Evolutionary conservation across 768 basidiomycete genomes (phyloP).

Genomic region (Russula virescens): DNA sequence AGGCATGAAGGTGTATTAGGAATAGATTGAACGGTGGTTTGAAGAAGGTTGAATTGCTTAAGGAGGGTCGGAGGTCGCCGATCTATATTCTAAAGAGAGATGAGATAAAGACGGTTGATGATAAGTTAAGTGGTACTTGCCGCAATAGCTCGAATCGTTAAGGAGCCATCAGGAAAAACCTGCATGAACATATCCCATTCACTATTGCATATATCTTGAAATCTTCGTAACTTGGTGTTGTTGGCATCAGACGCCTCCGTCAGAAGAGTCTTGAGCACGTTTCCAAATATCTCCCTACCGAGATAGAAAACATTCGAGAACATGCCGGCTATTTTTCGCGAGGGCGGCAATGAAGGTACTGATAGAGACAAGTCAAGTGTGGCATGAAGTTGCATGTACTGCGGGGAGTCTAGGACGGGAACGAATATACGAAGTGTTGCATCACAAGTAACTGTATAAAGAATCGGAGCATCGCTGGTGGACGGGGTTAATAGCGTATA

Average conservation of each 20-base stretch:
- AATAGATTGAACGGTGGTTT: constrained; percentile 48
- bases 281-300: constrained; percentile 53
- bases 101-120: not conserved
- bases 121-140: constrained; percentile 42
- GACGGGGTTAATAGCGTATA: constrained; percentile 5
- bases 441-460: constrained; percentile 82
- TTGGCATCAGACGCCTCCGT: constrained; percentile 34
- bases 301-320: constrained; percentile 61
- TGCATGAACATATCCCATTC: constrained; percentile 78
- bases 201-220: constrained; percentile 62
- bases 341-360: constrained; percentile 37
- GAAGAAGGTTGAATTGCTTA: constrained; percentile 66
- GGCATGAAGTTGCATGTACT: constrained; percentile 78
- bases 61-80: constrained; percentile 80
- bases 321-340: constrained; percentile 27
- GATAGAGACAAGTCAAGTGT: constrained; percentile 69
- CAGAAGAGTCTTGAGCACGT: constrained; percentile 42
- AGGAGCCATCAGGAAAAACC: constrained; percentile 65
- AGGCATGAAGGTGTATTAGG: constrained; percentile 46
- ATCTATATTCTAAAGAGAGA: constrained; percentile 70
- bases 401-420: constrained; percentile 82
- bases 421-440: constrained; percentile 79
- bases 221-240: constrained; percentile 41
- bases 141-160: constrained; percentile 65
- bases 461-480: constrained; percentile 62